Conservation (phyloP, 768 basidiomycete genomes). For the Cystofilobasidium ferigula region DNA sequence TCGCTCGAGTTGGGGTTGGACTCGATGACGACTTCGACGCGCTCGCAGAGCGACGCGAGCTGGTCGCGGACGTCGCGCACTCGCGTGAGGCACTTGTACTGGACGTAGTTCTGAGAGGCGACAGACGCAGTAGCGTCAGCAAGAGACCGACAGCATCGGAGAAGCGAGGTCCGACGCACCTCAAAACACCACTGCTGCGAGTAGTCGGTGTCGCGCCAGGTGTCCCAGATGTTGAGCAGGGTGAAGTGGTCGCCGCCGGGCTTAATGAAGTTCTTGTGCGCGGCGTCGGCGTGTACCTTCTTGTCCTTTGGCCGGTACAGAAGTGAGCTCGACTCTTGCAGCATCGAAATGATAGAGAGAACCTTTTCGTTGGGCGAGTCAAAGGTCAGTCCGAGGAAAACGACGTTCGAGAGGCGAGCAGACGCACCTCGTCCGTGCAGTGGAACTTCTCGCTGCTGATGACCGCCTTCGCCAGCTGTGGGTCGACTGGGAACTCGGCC, state of each 20-base stretch:
- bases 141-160: not conserved
- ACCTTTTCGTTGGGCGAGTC: slow-evolving; percentile 46
- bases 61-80: slow-evolving; percentile 95
- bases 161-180: slow-evolving; percentile 40
- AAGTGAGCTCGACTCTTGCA: slow-evolving; percentile 85
- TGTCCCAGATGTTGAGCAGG: slow-evolving; percentile 93
- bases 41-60: slow-evolving; percentile 86
- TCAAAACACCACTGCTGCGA: slow-evolving; percentile 92
- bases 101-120: slow-evolving; percentile 50
- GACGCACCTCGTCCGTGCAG: slow-evolving; percentile 84
- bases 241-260: slow-evolving; percentile 97
- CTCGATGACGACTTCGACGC: slow-evolving; percentile 82
- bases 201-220: slow-evolving; percentile 96
- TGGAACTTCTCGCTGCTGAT: slow-evolving; percentile 87
- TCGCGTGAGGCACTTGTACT: slow-evolving; percentile 85
- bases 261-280: slow-evolving; percentile 90
- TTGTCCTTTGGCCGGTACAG: slow-evolving; percentile 99
- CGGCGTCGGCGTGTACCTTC: slow-evolving; percentile 92
- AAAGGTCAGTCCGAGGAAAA: not conserved
- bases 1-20: slow-evolving; percentile 86
- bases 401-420: not conserved
- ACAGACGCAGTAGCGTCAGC: not conserved
- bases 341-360: slow-evolving; percentile 91
- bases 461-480: slow-evolving; percentile 91
- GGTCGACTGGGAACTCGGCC: slow-evolving; percentile 98